phyloP scores from a whole-genome alignment of 139 green algal species.

The Axilococcus clingmanii region DNA sequence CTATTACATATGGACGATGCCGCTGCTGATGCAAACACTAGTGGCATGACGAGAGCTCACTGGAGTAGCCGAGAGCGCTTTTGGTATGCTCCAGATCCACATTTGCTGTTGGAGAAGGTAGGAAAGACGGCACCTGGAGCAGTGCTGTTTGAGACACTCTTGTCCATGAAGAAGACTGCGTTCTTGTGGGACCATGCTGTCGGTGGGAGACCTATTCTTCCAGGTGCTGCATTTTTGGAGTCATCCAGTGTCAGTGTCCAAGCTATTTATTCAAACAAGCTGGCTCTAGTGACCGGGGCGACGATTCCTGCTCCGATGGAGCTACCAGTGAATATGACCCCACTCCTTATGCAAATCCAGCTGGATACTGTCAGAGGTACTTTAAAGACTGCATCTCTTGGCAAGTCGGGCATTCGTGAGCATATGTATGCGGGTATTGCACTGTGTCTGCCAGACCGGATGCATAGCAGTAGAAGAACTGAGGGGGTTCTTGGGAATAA shows the following conservation, averaged over 20 bases:
- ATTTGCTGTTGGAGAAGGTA: no score
- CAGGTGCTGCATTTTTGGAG: conserved; percentile 50
- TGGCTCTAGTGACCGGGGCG: conserved; percentile 4
- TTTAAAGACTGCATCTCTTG: no score
- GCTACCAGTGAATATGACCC: conserved; percentile 10
- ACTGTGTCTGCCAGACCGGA: no score
- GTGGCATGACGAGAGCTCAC: neutral
- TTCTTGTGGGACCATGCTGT: conserved; percentile 58
- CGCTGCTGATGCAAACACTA: neutral
- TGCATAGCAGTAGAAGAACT: no score
- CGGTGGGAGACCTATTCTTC: conserved; percentile 9
- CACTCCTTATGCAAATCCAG: no score
- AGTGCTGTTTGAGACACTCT: no score
- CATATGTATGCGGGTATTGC: no score
- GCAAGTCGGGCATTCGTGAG: no score
- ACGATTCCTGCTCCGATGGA: conserved; percentile 13
- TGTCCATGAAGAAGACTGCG: conserved; percentile 16
- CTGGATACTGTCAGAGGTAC: no score
- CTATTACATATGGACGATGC: conserved; percentile 21
- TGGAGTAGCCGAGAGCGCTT: no score
- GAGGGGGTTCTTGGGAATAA: neutral
- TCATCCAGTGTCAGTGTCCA: conserved; percentile 24
- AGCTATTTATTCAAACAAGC: neutral
- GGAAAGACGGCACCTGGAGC: no score
- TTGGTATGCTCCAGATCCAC: conserved; percentile 10